These are phyloP conservation scores for Euphorbia corollata DNA, from an alignment of 441 rosid species.

Conservation along the genomic window DNA sequence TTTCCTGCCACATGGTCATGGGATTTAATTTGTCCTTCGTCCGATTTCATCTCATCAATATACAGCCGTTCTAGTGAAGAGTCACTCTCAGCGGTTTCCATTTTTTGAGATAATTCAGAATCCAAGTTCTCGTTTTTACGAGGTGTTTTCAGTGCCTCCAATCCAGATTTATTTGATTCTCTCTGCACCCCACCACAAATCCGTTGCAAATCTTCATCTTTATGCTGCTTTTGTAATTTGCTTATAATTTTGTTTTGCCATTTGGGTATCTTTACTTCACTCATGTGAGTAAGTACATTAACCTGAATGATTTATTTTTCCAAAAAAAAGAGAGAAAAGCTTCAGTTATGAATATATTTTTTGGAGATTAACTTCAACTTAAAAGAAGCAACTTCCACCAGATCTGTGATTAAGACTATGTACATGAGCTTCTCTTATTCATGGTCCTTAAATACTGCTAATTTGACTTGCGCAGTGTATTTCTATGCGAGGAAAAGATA, in stretches of 20 bases:
- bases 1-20: slow-evolving; percentile 13
- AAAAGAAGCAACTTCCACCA: neutral
- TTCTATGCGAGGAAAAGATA: neutral
- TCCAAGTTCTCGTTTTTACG: slow-evolving; percentile 13
- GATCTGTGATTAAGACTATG: neutral
- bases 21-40: slow-evolving; percentile 19
- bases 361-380: slow-evolving; percentile 1
- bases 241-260: slow-evolving; percentile 21
- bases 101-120: slow-evolving; percentile 18
- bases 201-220: slow-evolving; percentile 32
- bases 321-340: neutral
- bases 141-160: slow-evolving; percentile 21
- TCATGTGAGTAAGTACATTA: slow-evolving; percentile 57
- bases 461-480: neutral
- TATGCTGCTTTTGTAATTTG: slow-evolving; percentile 36
- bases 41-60: slow-evolving; percentile 20
- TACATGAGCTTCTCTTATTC: neutral
- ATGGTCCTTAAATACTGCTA: neutral
- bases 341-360: neutral
- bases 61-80: slow-evolving; percentile 14
- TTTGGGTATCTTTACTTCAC: slow-evolving; percentile 36
- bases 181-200: slow-evolving; percentile 18
- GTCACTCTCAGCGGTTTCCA: slow-evolving; percentile 15
- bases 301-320: slow-evolving; percentile 34
- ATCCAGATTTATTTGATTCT: slow-evolving; percentile 11